Base-by-base conservation (phyloP, 1,139 yeast species). In the Pichia sp. region DNA sequence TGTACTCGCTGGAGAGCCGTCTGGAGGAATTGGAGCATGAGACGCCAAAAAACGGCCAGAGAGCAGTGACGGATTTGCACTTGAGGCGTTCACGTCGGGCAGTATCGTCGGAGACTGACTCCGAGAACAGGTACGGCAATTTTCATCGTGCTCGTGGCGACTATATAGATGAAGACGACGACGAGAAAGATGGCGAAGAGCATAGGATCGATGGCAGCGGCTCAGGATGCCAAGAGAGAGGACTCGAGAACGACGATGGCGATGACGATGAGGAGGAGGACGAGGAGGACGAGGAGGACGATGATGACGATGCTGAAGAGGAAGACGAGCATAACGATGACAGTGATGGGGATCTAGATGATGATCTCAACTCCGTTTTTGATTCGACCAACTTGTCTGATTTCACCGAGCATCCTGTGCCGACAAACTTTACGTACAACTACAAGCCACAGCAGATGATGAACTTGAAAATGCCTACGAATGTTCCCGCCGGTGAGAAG, bases 401-500 rank as follows among this genome's bases (percentile, higher is more conserved):
- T 41, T 3, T 14, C 24, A n/a, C n/a, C 1, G n/a, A 20, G 33
- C 52, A 52, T 49, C 17, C 49, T 9, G 17, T 51, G 12, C 54
- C 54, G 12, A 12, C 17, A 2, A 51, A 51, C 48, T 51, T 54
- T 38, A 33, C 57, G 40, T 12, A 43, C n/a, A 47, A 42, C 14
- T 51, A 51, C 31, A 51, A 51, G 41, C 46, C 55, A 16, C 50
- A 24, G 16, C 51, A 30, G 41, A 4, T 10, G 4, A 44, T 34
- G 9, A 31, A 17, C 5, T 7, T 46, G 17, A 48, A 47, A 30
- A 48, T 49, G 5, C 52, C 45, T 12, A 51, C 53, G 3, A 48
- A 51, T 8, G 10, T 40, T 6, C 43, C 49, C 2, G 10, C 24
- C 2, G 53, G 50, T 10, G 61, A 61, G 12, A 55, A 55, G 30